phyloP scores from a whole-genome alignment of 176 grass and related monocot species.

The Aegilops sharonensis region DNA sequence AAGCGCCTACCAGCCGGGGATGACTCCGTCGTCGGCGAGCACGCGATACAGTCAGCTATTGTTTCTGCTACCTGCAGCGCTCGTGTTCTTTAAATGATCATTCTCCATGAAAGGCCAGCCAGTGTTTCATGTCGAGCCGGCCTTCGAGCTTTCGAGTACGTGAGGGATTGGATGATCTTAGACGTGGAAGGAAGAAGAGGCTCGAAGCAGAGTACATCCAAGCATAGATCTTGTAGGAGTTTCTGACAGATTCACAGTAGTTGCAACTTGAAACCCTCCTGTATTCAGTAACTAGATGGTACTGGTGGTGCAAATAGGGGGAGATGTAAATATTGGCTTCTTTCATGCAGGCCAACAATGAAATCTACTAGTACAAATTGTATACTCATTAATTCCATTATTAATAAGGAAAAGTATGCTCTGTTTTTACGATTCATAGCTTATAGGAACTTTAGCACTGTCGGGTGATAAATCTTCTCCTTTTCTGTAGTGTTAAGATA shows the following conservation, averaged over 20 bases:
- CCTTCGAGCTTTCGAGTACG: not conserved
- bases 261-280: not conserved
- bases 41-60: not conserved
- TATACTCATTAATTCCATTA: not conserved
- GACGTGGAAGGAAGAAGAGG: not conserved
- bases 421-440: not conserved
- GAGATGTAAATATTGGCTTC: not conserved
- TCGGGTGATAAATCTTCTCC: not conserved
- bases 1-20: slow-evolving; percentile 18
- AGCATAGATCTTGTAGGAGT: slow-evolving; percentile 18
- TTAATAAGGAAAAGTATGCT: not conserved
- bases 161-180: not conserved
- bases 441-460: not conserved
- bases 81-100: slow-evolving; percentile 21
- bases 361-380: not conserved
- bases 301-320: not conserved
- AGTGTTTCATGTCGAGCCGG: not conserved
- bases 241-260: slow-evolving; percentile 10
- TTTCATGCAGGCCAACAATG: not conserved
- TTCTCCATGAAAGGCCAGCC: not conserved
- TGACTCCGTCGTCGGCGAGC: slow-evolving; percentile 23
- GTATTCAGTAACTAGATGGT: not conserved
- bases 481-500: not conserved
- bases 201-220: not conserved
- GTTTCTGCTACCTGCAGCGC: slow-evolving; percentile 20